Conservation (phyloP, 495 filamentous ascomycete species). For the Aspergillus bertholletiae region DNA sequence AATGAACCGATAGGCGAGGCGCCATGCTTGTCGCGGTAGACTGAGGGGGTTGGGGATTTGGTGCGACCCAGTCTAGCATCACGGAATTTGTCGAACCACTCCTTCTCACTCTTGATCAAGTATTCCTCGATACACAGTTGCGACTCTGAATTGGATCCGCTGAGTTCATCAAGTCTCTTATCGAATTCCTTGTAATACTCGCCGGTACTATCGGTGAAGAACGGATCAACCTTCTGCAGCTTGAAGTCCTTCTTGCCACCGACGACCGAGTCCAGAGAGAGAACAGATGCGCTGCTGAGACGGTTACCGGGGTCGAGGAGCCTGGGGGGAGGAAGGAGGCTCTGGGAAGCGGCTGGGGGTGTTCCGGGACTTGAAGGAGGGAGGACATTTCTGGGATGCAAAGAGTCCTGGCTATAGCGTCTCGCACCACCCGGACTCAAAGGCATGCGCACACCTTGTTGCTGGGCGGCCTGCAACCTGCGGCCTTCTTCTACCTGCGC, state of each 20-base stretch:
- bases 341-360: constrained; percentile 30
- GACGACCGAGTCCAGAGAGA: constrained; percentile 52
- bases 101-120: constrained; percentile 63
- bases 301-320: constrained; percentile 32
- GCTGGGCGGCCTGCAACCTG: constrained; percentile 19
- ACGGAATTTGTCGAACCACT: constrained; percentile 62
- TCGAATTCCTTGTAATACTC: constrained; percentile 59
- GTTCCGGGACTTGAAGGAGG: constrained; percentile 34
- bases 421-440: constrained; percentile 1
- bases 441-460: neutral
- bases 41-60: constrained; percentile 38
- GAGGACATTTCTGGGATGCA: constrained; percentile 20
- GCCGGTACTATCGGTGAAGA: constrained; percentile 65
- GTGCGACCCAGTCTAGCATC: constrained; percentile 51
- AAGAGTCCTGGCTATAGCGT: constrained; percentile 23
- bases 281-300: constrained; percentile 39
- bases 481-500: constrained; percentile 35
- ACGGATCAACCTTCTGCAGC: constrained; percentile 67
- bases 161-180: constrained; percentile 54
- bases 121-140: constrained; percentile 68
- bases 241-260: constrained; percentile 61
- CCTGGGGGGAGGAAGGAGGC: constrained; percentile 9
- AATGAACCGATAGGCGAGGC: constrained; percentile 31
- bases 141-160: constrained; percentile 50
- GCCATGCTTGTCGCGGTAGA: constrained; percentile 30